Base-by-base conservation (phyloP, 768 basidiomycete genomes). In the Rubroboletus satanas region DNA sequence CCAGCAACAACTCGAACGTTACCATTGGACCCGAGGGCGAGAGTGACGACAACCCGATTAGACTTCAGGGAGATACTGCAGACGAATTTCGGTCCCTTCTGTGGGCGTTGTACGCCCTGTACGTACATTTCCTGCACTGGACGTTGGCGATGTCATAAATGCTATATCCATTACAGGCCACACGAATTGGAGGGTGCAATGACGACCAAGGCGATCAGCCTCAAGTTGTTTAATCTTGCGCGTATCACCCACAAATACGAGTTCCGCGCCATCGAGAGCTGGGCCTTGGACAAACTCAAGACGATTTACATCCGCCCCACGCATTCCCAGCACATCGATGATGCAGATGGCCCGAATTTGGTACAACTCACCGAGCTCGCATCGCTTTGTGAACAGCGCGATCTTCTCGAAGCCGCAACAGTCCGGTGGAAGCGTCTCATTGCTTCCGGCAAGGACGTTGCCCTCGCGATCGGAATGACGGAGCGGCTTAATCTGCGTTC, bases 101-200 rank as follows among this genome's bases (percentile, higher is more conserved):
- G 35, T 83, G 81, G 79, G 74, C 77, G 4, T 62, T 81, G 44
- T 77, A 82, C 59, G 75, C 78, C 0, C 62, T 75, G 82, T 84
- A 69, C 64, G 80, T 75, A 47, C 45, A 47, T 49, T 50, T 43
- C 37, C 36, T 52, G 42, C 52, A 37, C 31, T 36, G 11, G 0
- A 2, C 36, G 21, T 32, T 47, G 15, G 53, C 54, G 31, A 26
- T 37, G 45, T 43, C 57, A 47, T 52, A 50, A 45, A 47, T 32
- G 37, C 39, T 31, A 45, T 52, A 35, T 47, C 29, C 17, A 36
- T 45, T 39, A 41, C 58, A 83, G 82, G 42, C 73, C 75, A 8
- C 75, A 75, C 6, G 78, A 82, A 23, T 72, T 80, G 26, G 77
- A 75, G 62, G 64, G 71, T 7, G 77, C 74, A 5, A 75, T 76